These are phyloP conservation scores for Pseudophaeomoniella oleicola DNA, from an alignment of 2,329 filamentous ascomycete genomes.

Conservation along the genomic window DNA sequence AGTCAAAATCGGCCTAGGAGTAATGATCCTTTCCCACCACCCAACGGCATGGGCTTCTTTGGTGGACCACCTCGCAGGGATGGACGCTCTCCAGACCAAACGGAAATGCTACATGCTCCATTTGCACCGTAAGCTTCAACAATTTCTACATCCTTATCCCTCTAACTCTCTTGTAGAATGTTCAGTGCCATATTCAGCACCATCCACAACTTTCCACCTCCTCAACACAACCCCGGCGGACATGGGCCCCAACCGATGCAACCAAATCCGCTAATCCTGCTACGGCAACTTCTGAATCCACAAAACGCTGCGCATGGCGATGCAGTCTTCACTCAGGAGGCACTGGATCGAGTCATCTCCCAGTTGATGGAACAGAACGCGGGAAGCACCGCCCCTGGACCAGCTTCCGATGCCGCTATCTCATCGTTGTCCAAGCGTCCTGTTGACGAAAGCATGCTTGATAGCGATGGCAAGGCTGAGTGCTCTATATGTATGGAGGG, in stretches of 20 bases:
- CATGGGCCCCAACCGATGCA: slow-evolving; percentile 1
- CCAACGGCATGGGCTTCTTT: neutral
- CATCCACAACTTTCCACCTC: neutral
- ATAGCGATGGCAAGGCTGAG: slow-evolving; percentile 52
- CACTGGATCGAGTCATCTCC: slow-evolving; percentile 74
- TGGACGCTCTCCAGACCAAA: neutral
- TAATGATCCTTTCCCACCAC: neutral
- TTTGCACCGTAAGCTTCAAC: neutral
- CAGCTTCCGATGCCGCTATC: slow-evolving; percentile 64
- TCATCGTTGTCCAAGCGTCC: slow-evolving; percentile 55
- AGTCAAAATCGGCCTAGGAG: neutral
- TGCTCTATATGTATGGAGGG: slow-evolving; percentile 94
- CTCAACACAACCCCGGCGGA: neutral
- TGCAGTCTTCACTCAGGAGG: slow-evolving; percentile 81
- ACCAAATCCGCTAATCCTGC: slow-evolving; percentile 28
- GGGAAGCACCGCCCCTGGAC: slow-evolving; percentile 61
- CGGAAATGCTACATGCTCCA: neutral
- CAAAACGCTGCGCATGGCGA: slow-evolving; percentile 46
- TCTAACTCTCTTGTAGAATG: neutral
- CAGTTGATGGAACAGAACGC: slow-evolving; percentile 71
- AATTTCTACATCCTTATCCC: neutral
- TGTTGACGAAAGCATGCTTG: slow-evolving; percentile 56
- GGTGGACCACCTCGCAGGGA: neutral
- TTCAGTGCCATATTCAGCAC: neutral
- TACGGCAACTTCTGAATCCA: slow-evolving; percentile 25